phyloP scores from a whole-genome alignment of 2,329 filamentous ascomycete genomes.

The Venturia oleaginea region DNA sequence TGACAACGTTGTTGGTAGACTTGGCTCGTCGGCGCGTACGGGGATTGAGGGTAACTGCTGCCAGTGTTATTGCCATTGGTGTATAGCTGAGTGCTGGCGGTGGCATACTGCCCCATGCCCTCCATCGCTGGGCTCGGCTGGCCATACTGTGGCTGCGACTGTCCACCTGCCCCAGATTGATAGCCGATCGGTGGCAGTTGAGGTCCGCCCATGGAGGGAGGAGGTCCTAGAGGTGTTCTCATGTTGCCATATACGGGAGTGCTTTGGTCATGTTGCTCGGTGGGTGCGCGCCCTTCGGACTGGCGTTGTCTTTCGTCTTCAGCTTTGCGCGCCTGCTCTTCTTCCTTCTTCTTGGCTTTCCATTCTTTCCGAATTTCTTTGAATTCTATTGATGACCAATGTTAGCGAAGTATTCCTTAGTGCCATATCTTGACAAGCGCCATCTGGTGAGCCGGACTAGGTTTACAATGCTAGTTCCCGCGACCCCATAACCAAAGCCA shows the following conservation, averaged over 20 bases:
- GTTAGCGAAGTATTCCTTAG: conserved; percentile 1
- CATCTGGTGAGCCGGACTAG: background rate
- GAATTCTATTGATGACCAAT: conserved; percentile 58
- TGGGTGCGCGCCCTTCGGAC: conserved; percentile 45
- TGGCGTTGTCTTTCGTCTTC: conserved; percentile 77
- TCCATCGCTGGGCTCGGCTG: conserved; percentile 37
- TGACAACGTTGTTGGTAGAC: conserved; percentile 39
- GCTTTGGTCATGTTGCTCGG: conserved; percentile 41
- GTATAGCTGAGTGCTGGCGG: conserved; percentile 33
- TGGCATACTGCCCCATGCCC: conserved; percentile 40
- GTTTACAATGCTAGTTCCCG: conserved; percentile 3
- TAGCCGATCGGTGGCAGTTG: conserved; percentile 45
- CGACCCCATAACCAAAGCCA: background rate
- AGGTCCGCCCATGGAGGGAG: conserved; percentile 37
- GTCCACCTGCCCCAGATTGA: conserved; percentile 32
- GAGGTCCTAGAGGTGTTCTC: conserved; percentile 35
- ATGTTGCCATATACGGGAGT: conserved; percentile 36
- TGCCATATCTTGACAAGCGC: background rate
- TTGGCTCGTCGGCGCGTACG: conserved; percentile 38
- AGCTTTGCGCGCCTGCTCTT: conserved; percentile 80
- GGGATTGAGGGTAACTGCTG: conserved; percentile 42
- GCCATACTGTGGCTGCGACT: conserved; percentile 32
- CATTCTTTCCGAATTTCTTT: conserved; percentile 99
- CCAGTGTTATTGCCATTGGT: conserved; percentile 28
- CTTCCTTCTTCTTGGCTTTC: conserved; percentile 99